These are phyloP conservation scores for Naganishia vaughanmartiniae DNA, from an alignment of 768 basidiomycete species.

Conservation along the genomic window DNA sequence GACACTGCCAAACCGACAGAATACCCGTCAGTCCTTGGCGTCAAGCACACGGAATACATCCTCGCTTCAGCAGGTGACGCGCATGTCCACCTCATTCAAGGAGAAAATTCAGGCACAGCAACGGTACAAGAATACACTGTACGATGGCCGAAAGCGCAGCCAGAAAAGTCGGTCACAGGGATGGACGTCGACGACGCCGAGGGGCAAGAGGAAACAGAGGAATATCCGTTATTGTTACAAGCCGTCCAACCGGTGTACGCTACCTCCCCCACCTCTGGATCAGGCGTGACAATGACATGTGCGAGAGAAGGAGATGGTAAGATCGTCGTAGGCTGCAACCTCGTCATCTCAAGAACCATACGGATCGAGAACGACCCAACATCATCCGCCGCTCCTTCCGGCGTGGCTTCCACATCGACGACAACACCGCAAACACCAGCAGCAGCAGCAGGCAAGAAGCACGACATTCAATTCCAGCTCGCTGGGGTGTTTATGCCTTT, in stretches of 20 bases:
- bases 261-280: too few relatives aligned
- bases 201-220: not conserved
- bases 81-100: not conserved
- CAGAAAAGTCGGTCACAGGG: not conserved
- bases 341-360: not conserved
- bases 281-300: too few relatives aligned
- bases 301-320: not conserved
- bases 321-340: not conserved
- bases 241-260: not conserved
- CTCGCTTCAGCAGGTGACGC: constrained; percentile 12
- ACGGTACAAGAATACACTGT: not conserved
- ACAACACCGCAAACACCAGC: too few relatives aligned
- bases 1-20: not conserved
- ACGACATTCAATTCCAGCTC: not conserved
- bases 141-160: not conserved
- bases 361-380: not conserved
- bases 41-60: not conserved
- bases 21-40: constrained; percentile 2
- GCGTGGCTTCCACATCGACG: not conserved
- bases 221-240: not conserved
- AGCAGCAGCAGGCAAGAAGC: not conserved
- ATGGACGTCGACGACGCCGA: too few relatives aligned
- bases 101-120: not conserved
- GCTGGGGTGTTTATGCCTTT: not conserved
- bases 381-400: not conserved